These are phyloP conservation scores for Fusarium equiseti DNA, from an alignment of 2,329 filamentous ascomycete genomes.

Conservation along the genomic window DNA sequence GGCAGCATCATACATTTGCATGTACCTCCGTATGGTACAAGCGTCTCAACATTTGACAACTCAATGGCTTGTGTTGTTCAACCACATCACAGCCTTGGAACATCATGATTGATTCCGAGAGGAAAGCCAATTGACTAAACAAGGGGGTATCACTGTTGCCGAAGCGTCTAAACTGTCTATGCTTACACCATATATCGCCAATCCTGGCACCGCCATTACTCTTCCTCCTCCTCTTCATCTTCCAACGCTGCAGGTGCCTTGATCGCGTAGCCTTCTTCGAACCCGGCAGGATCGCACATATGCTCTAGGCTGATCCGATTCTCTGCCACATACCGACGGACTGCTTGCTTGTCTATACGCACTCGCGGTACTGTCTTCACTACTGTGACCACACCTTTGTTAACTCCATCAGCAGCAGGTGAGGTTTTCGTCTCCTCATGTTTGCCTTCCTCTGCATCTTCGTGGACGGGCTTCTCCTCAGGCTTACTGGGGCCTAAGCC, in stretches of 20 bases:
- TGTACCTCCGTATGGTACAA: neutral
- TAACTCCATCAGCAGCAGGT: constrained; percentile 26
- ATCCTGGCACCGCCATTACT: constrained; percentile 22
- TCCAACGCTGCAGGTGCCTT: constrained; percentile 54
- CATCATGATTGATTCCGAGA: constrained; percentile 7
- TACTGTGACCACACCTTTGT: constrained; percentile 48
- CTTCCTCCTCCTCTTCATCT: constrained; percentile 49
- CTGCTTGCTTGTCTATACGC: constrained; percentile 64
- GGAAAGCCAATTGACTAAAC: constrained; percentile 26
- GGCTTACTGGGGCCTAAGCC: constrained; percentile 60
- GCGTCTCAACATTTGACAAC: neutral
- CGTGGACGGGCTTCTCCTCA: constrained; percentile 21
- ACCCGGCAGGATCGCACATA: constrained; percentile 80
- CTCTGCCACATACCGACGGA: constrained; percentile 75
- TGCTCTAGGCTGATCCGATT: constrained; percentile 73
- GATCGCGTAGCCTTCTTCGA: constrained; percentile 74
- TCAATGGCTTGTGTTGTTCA: neutral
- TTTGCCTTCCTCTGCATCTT: constrained; percentile 41
- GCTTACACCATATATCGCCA: constrained; percentile 5
- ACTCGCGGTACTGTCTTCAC: constrained; percentile 59
- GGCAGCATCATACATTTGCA: neutral
- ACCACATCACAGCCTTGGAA: neutral
- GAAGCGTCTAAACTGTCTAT: constrained; percentile 31
- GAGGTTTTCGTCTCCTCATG: constrained; percentile 33
- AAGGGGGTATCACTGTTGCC: constrained; percentile 44